Base-by-base conservation (phyloP, 306 rosid genomes). In the Glycyrrhiza uralensis region DNA sequence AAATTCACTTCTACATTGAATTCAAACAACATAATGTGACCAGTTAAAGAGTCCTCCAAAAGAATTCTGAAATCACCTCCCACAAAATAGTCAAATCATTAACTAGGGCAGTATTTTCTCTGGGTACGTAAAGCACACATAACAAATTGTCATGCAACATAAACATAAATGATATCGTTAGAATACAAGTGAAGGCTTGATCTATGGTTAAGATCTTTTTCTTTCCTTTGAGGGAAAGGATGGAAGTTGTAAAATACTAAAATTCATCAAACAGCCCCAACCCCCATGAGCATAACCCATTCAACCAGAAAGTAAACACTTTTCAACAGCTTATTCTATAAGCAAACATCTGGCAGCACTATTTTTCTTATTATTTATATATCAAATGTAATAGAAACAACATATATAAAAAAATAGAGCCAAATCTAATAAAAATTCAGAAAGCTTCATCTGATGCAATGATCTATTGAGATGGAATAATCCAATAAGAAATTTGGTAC, bases 401-500 rank as follows among this genome's bases (percentile, higher is more conserved):
- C 32, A 45, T 30, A 14, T 3, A 62, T 47, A 20, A 35, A 44
- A 50, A 18, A 54, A 20, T 54, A 29, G 19, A 41, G 59, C 64
- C 23, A 70, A 71, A 22, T 42, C 18, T 44, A 32, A 29, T 47
- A 67, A 58, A 62, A 73, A 26, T 13, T 42, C 32, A 39, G 51
- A 56, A 67, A 33, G 32, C 30, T 67, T 47, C 15, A 71, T 44
- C 49, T 64, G 69, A 74, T 57, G 52, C 63, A 15, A 70, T 15
- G 39, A 56, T 55, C 41, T 24, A 59, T 26, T n/a, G 29, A 56
- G 14, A 68, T 41, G 54, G 33, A 51, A 63, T 32, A 65, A 54
- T 39, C 55, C 39, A 60, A 59, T 35, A 22, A 65, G 68, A 68
- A 64, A 69, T 46, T 64, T 14, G 47, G 66, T 65, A 82, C 89